Percentiles rank a stretch among this genome's conserved stretches.
These are phyloP conservation scores for Saitoella complicata DNA, from an alignment of 805 yeast genomes.

Conservation along the genomic window DNA sequence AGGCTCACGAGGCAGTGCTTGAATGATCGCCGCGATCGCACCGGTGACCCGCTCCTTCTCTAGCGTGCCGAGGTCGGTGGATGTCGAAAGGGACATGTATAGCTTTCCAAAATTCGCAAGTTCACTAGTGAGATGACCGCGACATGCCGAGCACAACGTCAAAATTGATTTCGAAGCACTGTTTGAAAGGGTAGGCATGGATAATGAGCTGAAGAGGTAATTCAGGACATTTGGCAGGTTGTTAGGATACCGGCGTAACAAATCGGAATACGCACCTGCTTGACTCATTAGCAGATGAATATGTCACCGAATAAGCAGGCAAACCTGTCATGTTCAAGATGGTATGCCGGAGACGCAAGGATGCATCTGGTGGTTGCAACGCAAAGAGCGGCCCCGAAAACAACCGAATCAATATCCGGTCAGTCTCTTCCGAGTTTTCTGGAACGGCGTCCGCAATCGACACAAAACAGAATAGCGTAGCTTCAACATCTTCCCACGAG, in stretches of 20 bases:
- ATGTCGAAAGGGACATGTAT: constrained; percentile 13
- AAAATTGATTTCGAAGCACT: constrained; percentile 41
- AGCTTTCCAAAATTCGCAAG: constrained; percentile 5
- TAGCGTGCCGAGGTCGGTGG: constrained; percentile 17
- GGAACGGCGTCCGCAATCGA: constrained; percentile 38
- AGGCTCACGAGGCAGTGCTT: constrained; percentile 1
- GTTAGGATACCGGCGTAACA: constrained; percentile 34
- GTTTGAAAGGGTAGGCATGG: constrained; percentile 19
- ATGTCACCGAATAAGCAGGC: background rate
- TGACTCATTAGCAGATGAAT: background rate
- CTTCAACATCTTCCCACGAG: constrained; percentile 35
- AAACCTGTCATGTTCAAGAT: constrained; percentile 43
- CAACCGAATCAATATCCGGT: constrained; percentile 14
- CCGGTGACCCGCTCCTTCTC: constrained; percentile 16
- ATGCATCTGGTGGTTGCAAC: constrained; percentile 11
- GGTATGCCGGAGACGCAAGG: constrained; percentile 23
- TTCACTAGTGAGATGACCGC: constrained; percentile 4
- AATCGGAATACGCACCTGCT: constrained; percentile 31
- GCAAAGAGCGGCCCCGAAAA: constrained; percentile 19
- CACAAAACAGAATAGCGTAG: constrained; percentile 42
- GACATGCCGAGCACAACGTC: constrained; percentile 22
- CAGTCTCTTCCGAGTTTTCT: constrained; percentile 21
- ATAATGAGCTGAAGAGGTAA: constrained; percentile 33
- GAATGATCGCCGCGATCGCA: constrained; percentile 8
- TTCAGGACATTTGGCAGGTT: constrained; percentile 35